phyloP scores from a whole-genome alignment of 2,329 filamentous ascomycete species.

The Penicillium brasilianum region DNA sequence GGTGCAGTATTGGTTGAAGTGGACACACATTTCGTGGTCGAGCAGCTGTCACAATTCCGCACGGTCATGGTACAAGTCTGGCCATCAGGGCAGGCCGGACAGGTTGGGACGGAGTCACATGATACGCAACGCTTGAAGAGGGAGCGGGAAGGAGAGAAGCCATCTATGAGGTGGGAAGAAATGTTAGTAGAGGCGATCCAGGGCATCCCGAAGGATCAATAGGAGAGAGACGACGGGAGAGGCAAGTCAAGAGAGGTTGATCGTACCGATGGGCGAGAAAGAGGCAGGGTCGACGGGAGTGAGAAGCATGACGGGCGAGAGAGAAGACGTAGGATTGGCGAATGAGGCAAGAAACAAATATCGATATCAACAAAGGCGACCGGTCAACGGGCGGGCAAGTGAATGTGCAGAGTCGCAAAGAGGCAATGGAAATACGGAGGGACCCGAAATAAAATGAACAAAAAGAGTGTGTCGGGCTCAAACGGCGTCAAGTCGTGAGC shows the following conservation, averaged over 20 bases:
- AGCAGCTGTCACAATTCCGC: constrained; percentile 65
- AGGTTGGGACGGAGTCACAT: constrained; percentile 62
- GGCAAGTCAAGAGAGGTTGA: too few species aligned
- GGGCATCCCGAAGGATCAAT: background rate
- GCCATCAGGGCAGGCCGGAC: constrained; percentile 62
- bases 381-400: constrained; percentile 30
- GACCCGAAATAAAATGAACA: background rate
- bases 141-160: constrained; percentile 31
- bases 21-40: constrained; percentile 55
- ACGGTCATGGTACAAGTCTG: constrained; percentile 65
- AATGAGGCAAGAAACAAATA: constrained; percentile 5
- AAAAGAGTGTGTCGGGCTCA: constrained; percentile 39
- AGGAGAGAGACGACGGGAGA: background rate
- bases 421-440: background rate
- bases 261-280: constrained; percentile 2
- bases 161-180: background rate
- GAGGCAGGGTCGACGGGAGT: constrained; percentile 19
- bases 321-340: constrained; percentile 8
- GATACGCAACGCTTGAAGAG: constrained; percentile 56
- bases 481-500: constrained; percentile 45
- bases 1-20: constrained; percentile 32
- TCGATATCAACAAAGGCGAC: constrained; percentile 24
- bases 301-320: constrained; percentile 36
- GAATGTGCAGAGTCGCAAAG: constrained; percentile 14
- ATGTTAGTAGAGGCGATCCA: background rate